These are phyloP conservation scores for Vaccinium darrowii DNA, from an alignment of 148 eudicot species.

Conservation along the genomic window DNA sequence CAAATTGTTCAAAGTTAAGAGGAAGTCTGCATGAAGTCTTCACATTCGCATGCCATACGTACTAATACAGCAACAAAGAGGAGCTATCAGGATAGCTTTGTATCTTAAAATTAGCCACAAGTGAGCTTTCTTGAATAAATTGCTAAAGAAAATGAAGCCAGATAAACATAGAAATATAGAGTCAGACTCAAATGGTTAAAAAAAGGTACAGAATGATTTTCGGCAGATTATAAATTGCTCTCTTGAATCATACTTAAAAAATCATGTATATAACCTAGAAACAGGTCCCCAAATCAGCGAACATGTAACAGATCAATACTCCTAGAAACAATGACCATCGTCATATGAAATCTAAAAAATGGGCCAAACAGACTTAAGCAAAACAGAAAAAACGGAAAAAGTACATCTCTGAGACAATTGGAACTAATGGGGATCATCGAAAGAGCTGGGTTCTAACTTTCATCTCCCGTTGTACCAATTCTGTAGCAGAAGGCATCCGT, in stretches of 20 bases:
- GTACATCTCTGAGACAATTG: constrained; percentile 13
- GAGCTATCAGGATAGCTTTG: neutral
- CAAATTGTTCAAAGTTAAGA: too few relatives aligned
- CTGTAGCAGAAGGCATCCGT: constrained; percentile 6
- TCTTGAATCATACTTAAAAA: constrained; percentile 46
- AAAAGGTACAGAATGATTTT: constrained; percentile 24
- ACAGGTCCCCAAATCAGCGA: constrained; percentile 19
- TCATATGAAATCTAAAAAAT: neutral
- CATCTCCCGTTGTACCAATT: constrained; percentile 6
- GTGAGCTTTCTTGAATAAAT: neutral
- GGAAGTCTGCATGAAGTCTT: too few relatives aligned
- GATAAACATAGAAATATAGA: neutral
- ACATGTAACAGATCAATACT: constrained; percentile 23
- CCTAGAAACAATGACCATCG: constrained; percentile 10
- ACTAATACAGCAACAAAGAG: too few relatives aligned
- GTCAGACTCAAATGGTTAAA: neutral
- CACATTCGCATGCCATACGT: too few relatives aligned
- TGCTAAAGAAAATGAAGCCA: neutral
- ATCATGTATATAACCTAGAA: constrained; percentile 19
- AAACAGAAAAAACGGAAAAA: neutral
- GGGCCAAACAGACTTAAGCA: neutral
- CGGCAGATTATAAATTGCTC: constrained; percentile 52
- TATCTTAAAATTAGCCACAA: neutral
- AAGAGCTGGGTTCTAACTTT: constrained; percentile 19
- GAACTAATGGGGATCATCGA: constrained; percentile 9